phyloP scores from a whole-genome alignment of 805 yeast genomes.

The Komagataella phaffii region DNA sequence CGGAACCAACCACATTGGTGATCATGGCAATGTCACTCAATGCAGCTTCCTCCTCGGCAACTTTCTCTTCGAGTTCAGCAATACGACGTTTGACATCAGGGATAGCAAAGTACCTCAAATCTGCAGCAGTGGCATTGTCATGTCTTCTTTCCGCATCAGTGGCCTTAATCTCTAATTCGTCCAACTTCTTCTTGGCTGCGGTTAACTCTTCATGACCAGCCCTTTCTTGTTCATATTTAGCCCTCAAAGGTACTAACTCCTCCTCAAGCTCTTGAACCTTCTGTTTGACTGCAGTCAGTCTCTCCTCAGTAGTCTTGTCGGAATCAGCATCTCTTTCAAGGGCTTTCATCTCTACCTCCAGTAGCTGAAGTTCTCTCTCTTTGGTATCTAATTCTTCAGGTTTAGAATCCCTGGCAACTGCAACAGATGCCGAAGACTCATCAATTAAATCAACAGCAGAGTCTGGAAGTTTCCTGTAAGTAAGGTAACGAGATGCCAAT shows the following conservation, averaged over 20 bases:
- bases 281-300: constrained; percentile 67
- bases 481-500: constrained; percentile 84
- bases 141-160: constrained; percentile 94
- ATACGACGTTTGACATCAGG: constrained; percentile 81
- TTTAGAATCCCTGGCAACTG: constrained; percentile 95
- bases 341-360: constrained; percentile 94
- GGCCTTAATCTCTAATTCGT: constrained; percentile 87
- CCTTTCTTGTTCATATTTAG: constrained; percentile 75
- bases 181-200: constrained; percentile 77
- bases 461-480: constrained; percentile 92
- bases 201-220: constrained; percentile 87
- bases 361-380: constrained; percentile 82
- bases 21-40: constrained; percentile 45
- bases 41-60: constrained; percentile 52
- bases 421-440: constrained; percentile 93
- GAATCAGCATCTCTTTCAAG: constrained; percentile 91
- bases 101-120: constrained; percentile 91
- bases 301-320: constrained; percentile 69
- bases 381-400: constrained; percentile 93
- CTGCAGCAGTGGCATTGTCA: constrained; percentile 91
- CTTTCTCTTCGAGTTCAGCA: constrained; percentile 57
- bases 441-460: constrained; percentile 94
- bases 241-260: constrained; percentile 72
- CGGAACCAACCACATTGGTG: constrained; percentile 78
- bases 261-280: constrained; percentile 77